Evolutionary conservation across 2,329 filamentous ascomycete genomes (phyloP).

Genomic region (Monilinia polystroma): DNA sequence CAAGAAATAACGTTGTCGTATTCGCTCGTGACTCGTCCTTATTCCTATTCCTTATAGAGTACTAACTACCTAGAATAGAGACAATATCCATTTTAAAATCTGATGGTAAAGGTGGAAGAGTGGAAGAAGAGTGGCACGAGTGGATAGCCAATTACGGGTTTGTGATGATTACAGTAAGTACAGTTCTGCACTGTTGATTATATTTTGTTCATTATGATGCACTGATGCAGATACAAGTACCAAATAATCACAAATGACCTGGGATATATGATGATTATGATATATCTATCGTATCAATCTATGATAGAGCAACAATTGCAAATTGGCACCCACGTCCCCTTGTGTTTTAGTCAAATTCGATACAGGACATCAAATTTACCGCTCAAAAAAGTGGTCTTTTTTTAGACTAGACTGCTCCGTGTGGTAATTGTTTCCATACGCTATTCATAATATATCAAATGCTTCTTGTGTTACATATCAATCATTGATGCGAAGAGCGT

Average conservation of each 20-base stretch:
- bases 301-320: not conserved
- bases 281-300: not conserved
- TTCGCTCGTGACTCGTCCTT: not conserved
- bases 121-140: not conserved
- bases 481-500: no score
- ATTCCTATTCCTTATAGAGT: not conserved
- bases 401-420: no score
- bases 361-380: not conserved
- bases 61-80: not conserved
- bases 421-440: not conserved
- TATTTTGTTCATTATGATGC: constrained; percentile 10
- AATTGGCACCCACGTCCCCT: not conserved
- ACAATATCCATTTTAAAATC: not conserved
- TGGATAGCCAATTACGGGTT: not conserved
- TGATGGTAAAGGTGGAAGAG: constrained; percentile 1
- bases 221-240: not conserved
- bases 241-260: not conserved
- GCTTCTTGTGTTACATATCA: constrained; percentile 6
- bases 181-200: not conserved
- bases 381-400: constrained; percentile 4
- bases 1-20: not conserved
- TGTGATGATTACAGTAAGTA: not conserved
- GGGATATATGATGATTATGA: not conserved
- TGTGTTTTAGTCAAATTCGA: not conserved
- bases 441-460: not conserved